phyloP scores from a whole-genome alignment of 768 basidiomycete species.

The Chiua virens region DNA sequence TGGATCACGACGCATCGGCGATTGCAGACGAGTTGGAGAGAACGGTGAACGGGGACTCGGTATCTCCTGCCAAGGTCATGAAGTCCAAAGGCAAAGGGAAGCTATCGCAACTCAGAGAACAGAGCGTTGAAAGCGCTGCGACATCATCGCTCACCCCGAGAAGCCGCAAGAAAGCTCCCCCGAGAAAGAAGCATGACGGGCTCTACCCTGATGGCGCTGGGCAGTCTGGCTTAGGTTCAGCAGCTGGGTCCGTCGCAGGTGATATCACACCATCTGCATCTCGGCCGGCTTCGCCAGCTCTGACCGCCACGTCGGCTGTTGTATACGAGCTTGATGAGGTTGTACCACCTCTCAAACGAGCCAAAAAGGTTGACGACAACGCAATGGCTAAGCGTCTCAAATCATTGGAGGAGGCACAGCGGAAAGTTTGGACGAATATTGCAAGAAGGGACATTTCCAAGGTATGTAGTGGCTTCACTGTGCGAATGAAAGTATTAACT shows the following conservation, averaged over 20 bases:
- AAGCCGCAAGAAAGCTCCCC: constrained; percentile 54
- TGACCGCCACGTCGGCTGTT: constrained; percentile 52
- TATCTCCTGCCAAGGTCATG: constrained; percentile 36
- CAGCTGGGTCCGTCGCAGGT: constrained; percentile 51
- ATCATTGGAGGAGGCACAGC: constrained; percentile 78
- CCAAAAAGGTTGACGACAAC: constrained; percentile 73
- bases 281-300: constrained; percentile 65
- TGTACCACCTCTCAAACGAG: constrained; percentile 70
- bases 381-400: constrained; percentile 74
- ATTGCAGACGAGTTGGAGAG: constrained; percentile 52
- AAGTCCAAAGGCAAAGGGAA: constrained; percentile 56
- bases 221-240: constrained; percentile 49
- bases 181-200: constrained; percentile 56
- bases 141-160: constrained; percentile 45
- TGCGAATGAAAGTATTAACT: constrained; percentile 4
- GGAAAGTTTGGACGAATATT: constrained; percentile 89
- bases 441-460: constrained; percentile 82
- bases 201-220: constrained; percentile 52
- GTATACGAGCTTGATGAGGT: constrained; percentile 73
- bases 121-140: constrained; percentile 54
- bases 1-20: constrained; percentile 43
- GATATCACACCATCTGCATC: constrained; percentile 72
- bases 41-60: constrained; percentile 37
- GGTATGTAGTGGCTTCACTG: constrained; percentile 37
- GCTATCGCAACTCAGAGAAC: constrained; percentile 46